These are phyloP conservation scores for Fusarium nodosum DNA, from an alignment of 2,329 filamentous ascomycete species.

Conservation along the genomic window DNA sequence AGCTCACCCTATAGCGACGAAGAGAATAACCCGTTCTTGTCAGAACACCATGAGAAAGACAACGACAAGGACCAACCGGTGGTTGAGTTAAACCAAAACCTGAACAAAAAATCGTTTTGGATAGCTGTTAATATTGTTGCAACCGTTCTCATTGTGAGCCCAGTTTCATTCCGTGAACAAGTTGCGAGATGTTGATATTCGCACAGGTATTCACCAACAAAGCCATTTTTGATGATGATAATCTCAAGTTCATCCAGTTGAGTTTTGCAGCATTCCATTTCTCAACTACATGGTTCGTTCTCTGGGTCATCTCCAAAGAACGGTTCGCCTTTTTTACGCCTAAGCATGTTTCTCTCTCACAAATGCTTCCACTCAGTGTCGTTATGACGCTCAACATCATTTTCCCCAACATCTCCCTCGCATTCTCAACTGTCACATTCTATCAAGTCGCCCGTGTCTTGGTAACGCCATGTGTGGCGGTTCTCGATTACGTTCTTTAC, in stretches of 20 bases:
- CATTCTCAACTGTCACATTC: slow-evolving; percentile 76
- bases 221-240: slow-evolving; percentile 72
- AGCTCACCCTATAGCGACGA: background rate
- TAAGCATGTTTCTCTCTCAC: slow-evolving; percentile 65
- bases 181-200: background rate
- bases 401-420: slow-evolving; percentile 75
- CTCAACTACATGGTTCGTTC: slow-evolving; percentile 72
- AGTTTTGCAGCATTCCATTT: slow-evolving; percentile 79
- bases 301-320: slow-evolving; percentile 72
- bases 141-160: background rate
- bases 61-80: background rate
- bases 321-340: slow-evolving; percentile 67
- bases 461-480: slow-evolving; percentile 73
- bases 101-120: background rate
- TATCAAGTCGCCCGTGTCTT: slow-evolving; percentile 78
- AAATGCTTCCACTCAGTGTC: slow-evolving; percentile 73
- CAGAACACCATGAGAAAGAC: background rate
- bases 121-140: slow-evolving; percentile 1
- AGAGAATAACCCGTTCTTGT: background rate
- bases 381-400: slow-evolving; percentile 79
- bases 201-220: slow-evolving; percentile 77
- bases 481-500: slow-evolving; percentile 75
- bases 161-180: fast-evolving
- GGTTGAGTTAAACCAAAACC: background rate
- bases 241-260: slow-evolving; percentile 71